A percentile compares a stretch with the other conserved stretches of the same genome.
Conservation (phyloP, 2,329 filamentous ascomycete genomes). For the Fusarium gaditjirri region DNA sequence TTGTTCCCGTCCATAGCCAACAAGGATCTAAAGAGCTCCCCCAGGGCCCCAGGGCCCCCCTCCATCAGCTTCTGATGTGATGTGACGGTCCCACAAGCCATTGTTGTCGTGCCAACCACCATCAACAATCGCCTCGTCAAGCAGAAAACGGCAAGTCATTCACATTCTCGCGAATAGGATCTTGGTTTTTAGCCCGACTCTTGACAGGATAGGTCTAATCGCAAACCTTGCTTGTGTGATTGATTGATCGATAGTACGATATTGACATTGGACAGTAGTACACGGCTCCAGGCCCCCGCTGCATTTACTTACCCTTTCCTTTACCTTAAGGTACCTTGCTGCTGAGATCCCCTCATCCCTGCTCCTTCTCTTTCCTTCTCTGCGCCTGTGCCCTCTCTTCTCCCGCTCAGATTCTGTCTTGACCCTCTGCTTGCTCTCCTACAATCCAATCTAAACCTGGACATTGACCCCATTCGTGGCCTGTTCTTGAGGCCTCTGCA, state of each 20-base stretch:
- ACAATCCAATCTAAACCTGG: conserved; percentile 24
- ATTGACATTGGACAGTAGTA: neutral
- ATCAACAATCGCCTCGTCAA: conserved; percentile 27
- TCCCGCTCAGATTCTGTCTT: conserved; percentile 1
- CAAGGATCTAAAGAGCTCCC: conserved; percentile 13
- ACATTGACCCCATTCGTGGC: conserved; percentile 28
- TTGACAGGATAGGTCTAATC: conserved; percentile 24
- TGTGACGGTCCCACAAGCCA: conserved; percentile 12
- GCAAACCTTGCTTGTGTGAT: conserved; percentile 18
- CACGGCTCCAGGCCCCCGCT: neutral
- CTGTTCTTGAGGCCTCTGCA: conserved; percentile 24
- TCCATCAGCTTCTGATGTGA: conserved; percentile 12
- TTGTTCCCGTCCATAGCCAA: conserved; percentile 16
- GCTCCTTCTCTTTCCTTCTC: conserved; percentile 3
- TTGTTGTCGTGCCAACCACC: conserved; percentile 21
- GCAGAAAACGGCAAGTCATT: conserved; percentile 30
- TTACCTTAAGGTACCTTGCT: too few relatives aligned
- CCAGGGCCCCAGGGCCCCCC: too few relatives aligned
- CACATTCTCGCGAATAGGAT: conserved; percentile 20
- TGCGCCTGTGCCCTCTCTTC: conserved; percentile 9
- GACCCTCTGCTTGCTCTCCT: neutral
- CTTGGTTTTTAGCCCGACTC: neutral
- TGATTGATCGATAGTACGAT: neutral
- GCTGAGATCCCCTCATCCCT: conserved; percentile 16
- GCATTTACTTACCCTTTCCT: neutral